Evolutionary conservation across 306 rosid genomes (phyloP).

Genomic region (Castanea crenata): DNA sequence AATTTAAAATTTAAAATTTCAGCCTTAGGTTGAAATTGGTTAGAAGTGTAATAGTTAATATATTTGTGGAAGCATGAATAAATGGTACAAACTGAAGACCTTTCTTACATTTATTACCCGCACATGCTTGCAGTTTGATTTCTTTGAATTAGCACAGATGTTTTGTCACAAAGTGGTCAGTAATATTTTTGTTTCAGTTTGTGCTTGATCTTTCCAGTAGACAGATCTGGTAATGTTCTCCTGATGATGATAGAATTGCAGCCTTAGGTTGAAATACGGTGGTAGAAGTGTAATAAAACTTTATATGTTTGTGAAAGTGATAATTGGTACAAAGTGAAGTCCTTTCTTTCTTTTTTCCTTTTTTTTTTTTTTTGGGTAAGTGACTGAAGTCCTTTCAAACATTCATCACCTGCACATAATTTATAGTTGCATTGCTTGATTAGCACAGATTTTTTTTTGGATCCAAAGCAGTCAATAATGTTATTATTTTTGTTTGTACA

Average conservation of each 20-base stretch:
- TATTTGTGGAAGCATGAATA: not conserved
- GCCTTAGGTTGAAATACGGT: no score
- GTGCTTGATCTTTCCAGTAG: not conserved
- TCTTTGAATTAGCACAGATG: not conserved
- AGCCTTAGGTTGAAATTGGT: not conserved
- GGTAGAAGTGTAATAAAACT: no score
- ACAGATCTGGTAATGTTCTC: not conserved
- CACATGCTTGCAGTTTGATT: not conserved
- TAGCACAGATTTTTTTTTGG: not conserved
- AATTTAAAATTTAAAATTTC: not conserved
- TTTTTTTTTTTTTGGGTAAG: no score
- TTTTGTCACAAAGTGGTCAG: not conserved
- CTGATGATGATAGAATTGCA: not conserved
- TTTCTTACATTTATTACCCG: not conserved
- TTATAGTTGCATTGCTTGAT: not conserved
- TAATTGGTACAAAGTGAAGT: not conserved
- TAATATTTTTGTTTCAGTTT: not conserved
- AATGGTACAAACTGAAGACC: not conserved
- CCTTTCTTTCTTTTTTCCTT: not conserved
- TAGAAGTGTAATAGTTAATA: not conserved
- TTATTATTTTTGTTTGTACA: not conserved
- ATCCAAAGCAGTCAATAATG: not conserved
- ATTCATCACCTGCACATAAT: not conserved
- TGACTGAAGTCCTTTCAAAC: not conserved
- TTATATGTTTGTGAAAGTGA: no score